Evolutionary conservation across 2,329 filamentous ascomycete genomes (phyloP).

Genomic region (Byssothecium circinans): DNA sequence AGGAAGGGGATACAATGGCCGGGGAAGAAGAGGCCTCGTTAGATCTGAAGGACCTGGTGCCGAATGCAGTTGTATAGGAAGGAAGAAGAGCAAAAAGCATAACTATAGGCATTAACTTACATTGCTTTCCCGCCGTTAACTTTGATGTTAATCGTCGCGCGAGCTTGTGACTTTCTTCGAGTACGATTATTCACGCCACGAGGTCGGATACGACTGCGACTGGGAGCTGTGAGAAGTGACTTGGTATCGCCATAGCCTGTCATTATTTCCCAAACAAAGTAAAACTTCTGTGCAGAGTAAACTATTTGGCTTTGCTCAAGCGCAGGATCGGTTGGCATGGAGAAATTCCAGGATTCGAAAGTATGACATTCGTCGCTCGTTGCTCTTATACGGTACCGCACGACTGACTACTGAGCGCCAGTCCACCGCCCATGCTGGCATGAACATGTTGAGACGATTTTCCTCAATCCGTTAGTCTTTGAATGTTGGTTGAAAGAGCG

Average conservation of each 20-base stretch:
- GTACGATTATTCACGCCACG: slow-evolving; percentile 39
- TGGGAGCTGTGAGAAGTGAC: slow-evolving; percentile 59
- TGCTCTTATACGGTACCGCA: too few relatives aligned
- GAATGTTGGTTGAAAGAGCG: too few relatives aligned
- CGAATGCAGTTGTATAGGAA: slow-evolving; percentile 1
- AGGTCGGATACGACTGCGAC: slow-evolving; percentile 18
- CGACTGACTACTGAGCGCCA: too few relatives aligned
- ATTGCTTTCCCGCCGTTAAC: slow-evolving; percentile 19
- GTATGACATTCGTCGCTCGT: too few relatives aligned
- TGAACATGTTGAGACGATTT: too few relatives aligned
- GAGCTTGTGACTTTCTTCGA: slow-evolving; percentile 43
- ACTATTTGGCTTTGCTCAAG: slow-evolving; percentile 72
- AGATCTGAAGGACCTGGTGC: slow-evolving; percentile 3
- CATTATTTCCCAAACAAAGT: slow-evolving; percentile 64
- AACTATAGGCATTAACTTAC: neutral
- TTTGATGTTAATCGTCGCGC: slow-evolving; percentile 24
- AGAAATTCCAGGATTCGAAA: slow-evolving; percentile 26
- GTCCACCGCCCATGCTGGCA: too few relatives aligned
- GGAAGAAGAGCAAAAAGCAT: neutral
- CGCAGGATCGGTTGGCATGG: slow-evolving; percentile 74
- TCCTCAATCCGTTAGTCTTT: too few relatives aligned
- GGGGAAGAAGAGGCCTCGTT: neutral
- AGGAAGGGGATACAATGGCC: neutral
- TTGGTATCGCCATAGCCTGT: slow-evolving; percentile 62
- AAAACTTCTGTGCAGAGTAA: slow-evolving; percentile 58